These are phyloP conservation scores for Aspergillus ustus DNA, from an alignment of 2,329 filamentous ascomycete genomes.

Conservation along the genomic window DNA sequence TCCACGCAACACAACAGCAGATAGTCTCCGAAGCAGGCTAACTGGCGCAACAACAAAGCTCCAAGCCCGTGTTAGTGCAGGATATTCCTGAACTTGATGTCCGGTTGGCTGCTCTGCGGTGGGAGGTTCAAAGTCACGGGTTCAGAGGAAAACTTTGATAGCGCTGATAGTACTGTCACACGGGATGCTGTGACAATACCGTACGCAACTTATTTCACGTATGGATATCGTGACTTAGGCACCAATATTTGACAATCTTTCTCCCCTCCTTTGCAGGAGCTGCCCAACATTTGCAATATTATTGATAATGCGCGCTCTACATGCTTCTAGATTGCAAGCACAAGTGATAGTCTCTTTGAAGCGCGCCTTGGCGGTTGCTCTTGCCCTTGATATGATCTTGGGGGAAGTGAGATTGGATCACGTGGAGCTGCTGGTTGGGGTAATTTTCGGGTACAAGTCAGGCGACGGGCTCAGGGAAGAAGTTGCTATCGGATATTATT, in stretches of 20 bases:
- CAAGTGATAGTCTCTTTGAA: not conserved
- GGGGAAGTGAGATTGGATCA: not conserved
- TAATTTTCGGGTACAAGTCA: constrained; percentile 1
- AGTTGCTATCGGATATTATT: not conserved
- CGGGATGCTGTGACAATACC: constrained; percentile 6
- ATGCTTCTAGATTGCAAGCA: not conserved
- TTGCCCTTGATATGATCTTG: not conserved
- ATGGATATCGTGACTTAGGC: constrained; percentile 1
- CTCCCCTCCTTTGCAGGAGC: not conserved
- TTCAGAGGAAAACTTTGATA: constrained; percentile 5
- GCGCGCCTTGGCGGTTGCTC: not conserved
- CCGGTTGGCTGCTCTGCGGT: constrained; percentile 12
- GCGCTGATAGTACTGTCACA: constrained; percentile 6
- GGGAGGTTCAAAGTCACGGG: constrained; percentile 11
- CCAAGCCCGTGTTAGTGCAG: constrained; percentile 8
- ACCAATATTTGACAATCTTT: not conserved
- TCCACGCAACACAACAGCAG: constrained; percentile 18
- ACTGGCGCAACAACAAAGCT: constrained; percentile 8
- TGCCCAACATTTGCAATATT: not conserved
- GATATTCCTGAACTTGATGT: constrained; percentile 7
- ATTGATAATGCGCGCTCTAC: not conserved
- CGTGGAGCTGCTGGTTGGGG: not conserved
- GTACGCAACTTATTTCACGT: not conserved
- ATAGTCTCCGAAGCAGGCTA: constrained; percentile 11
- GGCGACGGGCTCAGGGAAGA: not conserved